Base-by-base conservation (phyloP, 1,284 basidiomycete genomes). In the Austroboletus niveus region DNA sequence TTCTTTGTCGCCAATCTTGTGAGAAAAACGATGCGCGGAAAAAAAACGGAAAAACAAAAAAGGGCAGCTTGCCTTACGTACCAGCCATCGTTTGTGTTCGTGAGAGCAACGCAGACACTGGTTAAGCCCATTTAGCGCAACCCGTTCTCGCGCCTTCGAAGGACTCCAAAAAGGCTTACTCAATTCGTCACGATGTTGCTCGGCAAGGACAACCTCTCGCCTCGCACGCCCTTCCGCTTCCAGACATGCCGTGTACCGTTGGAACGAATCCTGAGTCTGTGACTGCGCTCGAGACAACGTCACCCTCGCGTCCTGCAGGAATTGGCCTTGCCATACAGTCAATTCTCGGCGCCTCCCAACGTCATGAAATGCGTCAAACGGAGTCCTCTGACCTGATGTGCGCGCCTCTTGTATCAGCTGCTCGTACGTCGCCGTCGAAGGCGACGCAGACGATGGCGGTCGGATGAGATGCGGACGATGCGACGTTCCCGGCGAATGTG, bases 191-290 rank as follows among this genome's bases (percentile, higher is more conserved):
- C 84, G 78, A 47, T 82, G 80, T 65, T 84, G 84, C 61, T 89
- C 87, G 43, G 81, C 81, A 52, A 78, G 71, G 12, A 69, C 69
- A 8, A 87, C 80, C 53, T 84, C 81, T 54, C 82, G 79, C 57
- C 81, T 75, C 30, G 85, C 84, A 61, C 81, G 80, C 41, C 75
- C 73, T 63, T 89, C 86, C 8, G 79, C 71, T 57, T 89, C 85
- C 14, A 88, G 69, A 65, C 81, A 85, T 10, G 80, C 74, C 14
- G 79, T 87, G 61, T 89, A 89, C 52, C 79, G 72, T 59, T 80
- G 74, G 62, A 87, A 87, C 3, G 85, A 78, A 42, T 89, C 87
- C 59, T 87, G 83, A 0, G 84, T 83, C 36, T 85, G 82, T 57
- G 84, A 81, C 60, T 85, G 84, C 22, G 84, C 83, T 40, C 82